Conservation (phyloP, 176 grass and related monocot genomes). For the Carex littledalei region DNA sequence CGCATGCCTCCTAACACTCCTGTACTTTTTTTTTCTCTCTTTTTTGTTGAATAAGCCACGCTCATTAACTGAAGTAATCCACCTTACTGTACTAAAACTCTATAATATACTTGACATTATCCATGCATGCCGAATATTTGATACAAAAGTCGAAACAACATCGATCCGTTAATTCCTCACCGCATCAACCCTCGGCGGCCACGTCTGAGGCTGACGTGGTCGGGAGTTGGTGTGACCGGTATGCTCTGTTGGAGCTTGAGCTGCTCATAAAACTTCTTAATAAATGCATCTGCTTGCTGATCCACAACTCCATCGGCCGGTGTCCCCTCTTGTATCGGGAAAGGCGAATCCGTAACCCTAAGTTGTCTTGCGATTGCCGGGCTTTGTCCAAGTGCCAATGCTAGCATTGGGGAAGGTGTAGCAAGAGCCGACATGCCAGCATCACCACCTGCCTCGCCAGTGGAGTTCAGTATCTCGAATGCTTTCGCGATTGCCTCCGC, state of each 20-base stretch:
- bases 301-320: constrained; percentile 43
- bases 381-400: constrained; percentile 46
- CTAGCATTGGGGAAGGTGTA: constrained; percentile 55
- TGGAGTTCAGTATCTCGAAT: constrained; percentile 61
- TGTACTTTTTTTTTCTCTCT: neutral
- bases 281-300: constrained; percentile 52
- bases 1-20: neutral
- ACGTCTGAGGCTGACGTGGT: constrained; percentile 23
- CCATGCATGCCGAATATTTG: too few species aligned
- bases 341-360: constrained; percentile 87
- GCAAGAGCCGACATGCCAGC: neutral
- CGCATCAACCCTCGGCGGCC: neutral
- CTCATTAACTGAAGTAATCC: neutral
- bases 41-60: constrained; percentile 8
- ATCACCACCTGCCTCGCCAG: neutral
- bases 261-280: constrained; percentile 66
- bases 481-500: constrained; percentile 39
- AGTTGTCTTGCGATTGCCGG: constrained; percentile 42
- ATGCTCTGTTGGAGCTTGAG: constrained; percentile 51
- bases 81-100: constrained; percentile 1
- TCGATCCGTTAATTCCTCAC: neutral
- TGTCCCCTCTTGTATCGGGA: constrained; percentile 44
- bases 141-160: neutral
- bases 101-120: constrained; percentile 7
- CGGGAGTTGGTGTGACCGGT: constrained; percentile 38